Evolutionary conservation across 2,329 filamentous ascomycete genomes (phyloP), one percentile per base, ranked within the genome.

Genomic region (Cladosporium sp.): DNA sequence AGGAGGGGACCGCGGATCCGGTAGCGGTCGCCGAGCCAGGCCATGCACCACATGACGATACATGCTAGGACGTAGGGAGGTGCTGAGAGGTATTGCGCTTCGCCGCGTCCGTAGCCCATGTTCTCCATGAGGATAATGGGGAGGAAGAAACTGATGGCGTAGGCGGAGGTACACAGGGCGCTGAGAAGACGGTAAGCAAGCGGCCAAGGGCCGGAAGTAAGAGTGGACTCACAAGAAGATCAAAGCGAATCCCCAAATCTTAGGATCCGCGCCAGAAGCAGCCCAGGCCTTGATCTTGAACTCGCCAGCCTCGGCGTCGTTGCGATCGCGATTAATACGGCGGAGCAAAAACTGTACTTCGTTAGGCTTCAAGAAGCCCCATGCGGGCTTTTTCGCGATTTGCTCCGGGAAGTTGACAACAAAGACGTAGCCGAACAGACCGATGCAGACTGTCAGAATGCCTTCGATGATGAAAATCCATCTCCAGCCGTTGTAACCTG

Each of bases 51-150:
- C 29, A 74, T 76, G 58, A 73, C 66, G 1, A 75, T 67, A 0
- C 74, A 76, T 11, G 74, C 75, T 18, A 73, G 62, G 10, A 73
- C 69, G 65, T 76, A 76, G 23, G 77, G 77, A 1, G 77, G 73
- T 5, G 59, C 78, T 18, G 69, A 73, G 57, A 75, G 75, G 56
- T 79, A 91, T 77, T 92, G 90, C 0, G 90, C 81, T 53, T 81
- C 80, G 6, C 83, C 88, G 2, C 89, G 80, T 50, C 77, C 81
- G 79, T 91, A 93, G 0, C 77, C 78, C 72, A 80, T 85, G 23
- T 83, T 82, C 6, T 73, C 75, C n/a, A 75, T 72, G 11, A 96
- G 85, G 72, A 95, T 91, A 72, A 93, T 86, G 12, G 91, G 91
- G 5, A 94, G 79, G 74, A 93, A 93, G 76, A 91, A 94, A 69